phyloP scores from a whole-genome alignment of 345 rosid genomes.

The Syzygium jambos region DNA sequence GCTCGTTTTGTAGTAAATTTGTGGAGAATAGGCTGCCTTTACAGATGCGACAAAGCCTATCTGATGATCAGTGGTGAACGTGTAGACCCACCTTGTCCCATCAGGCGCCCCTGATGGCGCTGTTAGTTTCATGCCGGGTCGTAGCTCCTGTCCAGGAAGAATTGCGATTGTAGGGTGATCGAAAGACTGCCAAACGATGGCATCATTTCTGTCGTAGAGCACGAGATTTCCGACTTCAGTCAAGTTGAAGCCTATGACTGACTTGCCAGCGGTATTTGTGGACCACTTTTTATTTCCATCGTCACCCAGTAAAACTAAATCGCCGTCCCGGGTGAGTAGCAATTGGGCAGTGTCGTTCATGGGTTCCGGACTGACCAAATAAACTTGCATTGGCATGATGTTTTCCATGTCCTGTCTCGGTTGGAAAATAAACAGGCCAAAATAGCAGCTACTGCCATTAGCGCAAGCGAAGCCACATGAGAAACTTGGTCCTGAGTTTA shows the following conservation, averaged over 20 bases:
- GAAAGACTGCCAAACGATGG: not conserved
- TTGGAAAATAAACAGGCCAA: not conserved
- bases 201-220: not conserved
- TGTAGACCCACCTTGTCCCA: not conserved
- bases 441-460: not conserved
- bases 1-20: not conserved
- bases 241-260: not conserved
- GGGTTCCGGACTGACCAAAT: rapidly evolving
- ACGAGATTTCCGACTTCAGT: not conserved
- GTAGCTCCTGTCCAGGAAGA: not conserved
- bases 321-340: not conserved
- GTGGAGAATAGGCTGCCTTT: not conserved
- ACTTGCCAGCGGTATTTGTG: not conserved
- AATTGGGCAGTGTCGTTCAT: not conserved
- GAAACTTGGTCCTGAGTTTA: not conserved
- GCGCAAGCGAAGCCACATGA: rapidly evolving
- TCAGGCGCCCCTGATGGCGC: rapidly evolving
- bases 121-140: not conserved
- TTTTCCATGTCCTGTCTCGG: rapidly evolving
- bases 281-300: not conserved
- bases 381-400: not conserved
- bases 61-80: rapidly evolving
- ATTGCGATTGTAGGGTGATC: rapidly evolving
- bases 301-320: not conserved
- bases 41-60: not conserved